Conservation (phyloP, 345 rosid species). For the Rhodamnia argentea region DNA sequence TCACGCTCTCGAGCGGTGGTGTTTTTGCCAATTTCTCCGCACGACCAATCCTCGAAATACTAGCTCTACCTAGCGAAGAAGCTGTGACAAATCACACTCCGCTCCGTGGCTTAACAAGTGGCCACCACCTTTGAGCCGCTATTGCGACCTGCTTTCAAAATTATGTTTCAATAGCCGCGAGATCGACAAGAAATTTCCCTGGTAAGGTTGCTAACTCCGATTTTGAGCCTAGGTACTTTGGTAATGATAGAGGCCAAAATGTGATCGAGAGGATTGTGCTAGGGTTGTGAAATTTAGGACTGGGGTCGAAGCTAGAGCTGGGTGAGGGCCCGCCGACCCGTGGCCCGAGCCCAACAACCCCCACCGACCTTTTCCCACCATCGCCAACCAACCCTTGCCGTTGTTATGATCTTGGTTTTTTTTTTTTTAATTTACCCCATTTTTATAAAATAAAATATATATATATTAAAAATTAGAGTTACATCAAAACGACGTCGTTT, state of each 20-base stretch:
- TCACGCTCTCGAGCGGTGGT: conserved; percentile 11
- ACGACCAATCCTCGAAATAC: conserved; percentile 17
- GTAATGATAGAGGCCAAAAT: conserved; percentile 41
- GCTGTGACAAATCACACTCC: conserved; percentile 2
- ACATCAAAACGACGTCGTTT: no score
- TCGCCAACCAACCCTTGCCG: no score
- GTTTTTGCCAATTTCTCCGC: conserved; percentile 22
- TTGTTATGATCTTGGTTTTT: no score
- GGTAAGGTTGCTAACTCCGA: conserved; percentile 4
- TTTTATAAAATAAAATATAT: no score
- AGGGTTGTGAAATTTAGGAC: conserved; percentile 64
- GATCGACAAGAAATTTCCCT: background rate
- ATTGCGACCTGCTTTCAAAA: no score
- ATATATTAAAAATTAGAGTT: no score
- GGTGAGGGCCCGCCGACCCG: no score
- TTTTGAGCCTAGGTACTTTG: conserved; percentile 12
- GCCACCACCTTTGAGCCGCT: background rate
- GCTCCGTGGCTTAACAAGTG: conserved; percentile 50
- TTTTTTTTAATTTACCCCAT: no score
- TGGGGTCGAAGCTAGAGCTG: conserved; percentile 27
- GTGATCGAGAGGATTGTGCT: conserved; percentile 83
- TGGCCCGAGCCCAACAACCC: no score
- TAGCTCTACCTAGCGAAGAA: conserved; percentile 3
- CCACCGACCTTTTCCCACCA: no score
- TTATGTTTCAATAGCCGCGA: background rate